Percentiles rank a stretch among this genome's conserved stretches.
Evolutionary conservation across 192 early-diverging fungal species (phyloP).

Genomic region (Fimicolochytrium jonesii): DNA sequence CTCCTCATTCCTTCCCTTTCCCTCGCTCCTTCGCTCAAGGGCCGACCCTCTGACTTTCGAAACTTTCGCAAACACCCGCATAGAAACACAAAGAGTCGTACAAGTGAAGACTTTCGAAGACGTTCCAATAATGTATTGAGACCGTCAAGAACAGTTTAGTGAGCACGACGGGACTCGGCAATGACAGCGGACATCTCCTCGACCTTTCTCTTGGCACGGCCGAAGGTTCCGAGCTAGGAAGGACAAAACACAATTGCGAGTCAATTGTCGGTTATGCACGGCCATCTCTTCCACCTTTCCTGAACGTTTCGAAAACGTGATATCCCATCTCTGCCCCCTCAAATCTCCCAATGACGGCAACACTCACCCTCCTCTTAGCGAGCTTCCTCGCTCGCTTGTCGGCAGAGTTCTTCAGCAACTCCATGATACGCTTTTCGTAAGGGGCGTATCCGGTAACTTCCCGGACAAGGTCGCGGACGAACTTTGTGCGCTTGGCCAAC

Average conservation of each 20-base stretch:
- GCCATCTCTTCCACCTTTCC: too few species aligned
- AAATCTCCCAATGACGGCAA: too few species aligned
- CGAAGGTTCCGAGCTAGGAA: constrained; percentile 83
- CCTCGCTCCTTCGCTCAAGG: not conserved
- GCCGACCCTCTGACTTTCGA: too few species aligned
- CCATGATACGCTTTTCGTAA: constrained; percentile 99
- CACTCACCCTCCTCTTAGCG: constrained; percentile 84
- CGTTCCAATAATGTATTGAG: too few species aligned
- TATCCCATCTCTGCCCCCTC: too few species aligned
- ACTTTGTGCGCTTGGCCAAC: constrained; percentile 74
- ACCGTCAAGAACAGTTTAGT: too few species aligned
- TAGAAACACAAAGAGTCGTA: too few species aligned
- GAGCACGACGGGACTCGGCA: constrained; percentile 83
- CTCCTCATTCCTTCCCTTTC: not conserved
- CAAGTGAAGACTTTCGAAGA: too few species aligned
- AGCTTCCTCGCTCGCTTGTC: constrained; percentile 99
- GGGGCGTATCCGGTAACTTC: constrained; percentile 97
- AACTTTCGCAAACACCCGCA: too few species aligned
- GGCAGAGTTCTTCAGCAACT: constrained; percentile 99
- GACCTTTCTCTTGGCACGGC: constrained; percentile 98
- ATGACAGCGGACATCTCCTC: constrained; percentile 94
- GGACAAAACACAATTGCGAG: too few species aligned
- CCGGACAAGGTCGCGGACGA: constrained; percentile 91
- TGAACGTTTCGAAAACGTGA: too few species aligned
- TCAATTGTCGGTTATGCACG: too few species aligned